Evolutionary conservation across 169 alveolate genomes (phyloP), one percentile per base, ranked within the genome.

Genomic region (Eimeria mitis): DNA sequence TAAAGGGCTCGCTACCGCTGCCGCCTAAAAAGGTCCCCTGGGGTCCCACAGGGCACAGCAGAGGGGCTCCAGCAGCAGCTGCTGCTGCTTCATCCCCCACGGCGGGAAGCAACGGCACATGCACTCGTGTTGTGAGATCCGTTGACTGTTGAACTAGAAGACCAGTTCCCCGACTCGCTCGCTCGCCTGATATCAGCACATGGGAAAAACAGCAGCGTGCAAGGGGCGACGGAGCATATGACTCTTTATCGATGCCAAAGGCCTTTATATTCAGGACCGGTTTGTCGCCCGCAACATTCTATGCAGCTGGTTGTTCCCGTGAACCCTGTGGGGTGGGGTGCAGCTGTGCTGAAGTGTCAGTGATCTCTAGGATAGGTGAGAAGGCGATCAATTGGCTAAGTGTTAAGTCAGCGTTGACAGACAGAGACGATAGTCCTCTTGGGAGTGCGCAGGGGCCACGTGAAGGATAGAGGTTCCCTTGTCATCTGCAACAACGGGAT

Each of bases 381-480:
- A 40, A 21, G 21, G 7, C 54, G 56, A 40, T 73, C 54, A 37
- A 31, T 40, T 14, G 34, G 40, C 4, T 73, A 19, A 4, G 83
- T 40, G 83, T n/a, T 11, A 31, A 8, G 25, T 54, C 25, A 25
- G 90, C 40, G 37, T 28, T 63, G 0, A 63, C 92, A n/a, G 42
- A 92, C 96, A 70, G 70, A 92, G 92, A 8, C 89, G 84, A 44
- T 83, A 94, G 40, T 94, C 96, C 44, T 94, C 96, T 44, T 61
- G 84, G 56, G 95, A 90, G 28, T 94, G 96, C n/a, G 95, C 96
- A 13, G 96, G 96, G 31, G 96, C 94, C 61, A 84, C 89, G 59
- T 94, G 96, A 16, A 94, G 90, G 56, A 94, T 23, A 28, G 95
- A 91, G 14, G 96, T 85, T 14, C 96, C 96, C 28, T 84, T 85